Evolutionary conservation across 2,329 filamentous ascomycete species (phyloP), one percentile per base, ranked within the genome.

Genomic region (Pestalotiopsis sp.): DNA sequence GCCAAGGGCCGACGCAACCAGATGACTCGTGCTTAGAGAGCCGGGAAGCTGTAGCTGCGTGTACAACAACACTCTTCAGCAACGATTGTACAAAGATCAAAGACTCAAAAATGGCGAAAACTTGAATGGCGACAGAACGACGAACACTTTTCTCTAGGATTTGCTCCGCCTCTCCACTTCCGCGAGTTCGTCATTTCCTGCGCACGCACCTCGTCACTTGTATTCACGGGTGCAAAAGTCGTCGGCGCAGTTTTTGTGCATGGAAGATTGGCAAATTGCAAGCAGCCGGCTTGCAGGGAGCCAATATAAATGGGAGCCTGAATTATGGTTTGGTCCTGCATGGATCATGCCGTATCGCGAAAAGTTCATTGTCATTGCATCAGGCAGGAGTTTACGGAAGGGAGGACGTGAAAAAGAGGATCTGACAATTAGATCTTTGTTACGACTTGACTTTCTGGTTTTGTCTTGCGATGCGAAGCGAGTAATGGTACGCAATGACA

Each of bases 1-100:
- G 69, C 75, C 68, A 84, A 84, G 74, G 77, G 77, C 62, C 74
- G 86, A 77, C 71, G 82, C 36, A 45, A 55, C 63, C 63, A 41
- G 67, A 59, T 68, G 55, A 68, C 69, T 65, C 74, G 70, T 27
- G 68, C 61, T 65, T 75, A 67, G 69, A 66, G n/a, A 41, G 31
- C 39, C 65, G 63, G 69, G 65, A 6, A 20, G 17, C 14, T 36
- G 12, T 66, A 36, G 41, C 25, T 76, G 73, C 74, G 75, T 65
- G 72, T 76, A 72, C 75, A 76, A 76, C 67, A 73, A 71, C 72
- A 67, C 71, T 49, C 11, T 12, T 38, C 36, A 38, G 39, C 41
- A 71, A 70, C 71, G 70, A 62, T 69, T 67, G 70, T 74, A 70
- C 69, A 72, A 36, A 71, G 69, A 64, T 73, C 68, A 45, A 25